phyloP scores from a whole-genome alignment of 495 filamentous ascomycete species.

The Poronia punctata region DNA sequence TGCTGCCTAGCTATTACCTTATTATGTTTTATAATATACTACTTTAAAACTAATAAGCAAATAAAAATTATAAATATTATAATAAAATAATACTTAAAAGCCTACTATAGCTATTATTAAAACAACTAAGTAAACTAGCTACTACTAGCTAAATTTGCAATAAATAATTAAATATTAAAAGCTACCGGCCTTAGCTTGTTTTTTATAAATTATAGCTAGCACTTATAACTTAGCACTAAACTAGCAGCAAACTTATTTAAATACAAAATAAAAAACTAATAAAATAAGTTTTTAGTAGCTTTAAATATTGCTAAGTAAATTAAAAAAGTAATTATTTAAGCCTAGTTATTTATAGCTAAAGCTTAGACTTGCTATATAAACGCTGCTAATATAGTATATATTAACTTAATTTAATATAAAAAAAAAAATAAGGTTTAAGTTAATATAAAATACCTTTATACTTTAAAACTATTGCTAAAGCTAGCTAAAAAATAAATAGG shows the following conservation, averaged over 20 bases:
- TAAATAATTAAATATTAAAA: neutral
- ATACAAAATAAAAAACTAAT: neutral
- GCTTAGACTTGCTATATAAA: neutral
- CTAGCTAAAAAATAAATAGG: neutral
- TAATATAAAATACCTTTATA: neutral
- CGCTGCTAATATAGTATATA: neutral
- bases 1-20: conserved; percentile 4
- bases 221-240: neutral
- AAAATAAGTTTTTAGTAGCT: no score
- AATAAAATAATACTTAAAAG: neutral
- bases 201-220: neutral
- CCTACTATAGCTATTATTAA: neutral
- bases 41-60: conserved; percentile 17
- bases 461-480: neutral
- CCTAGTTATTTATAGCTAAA: neutral
- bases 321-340: neutral
- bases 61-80: conserved; percentile 4
- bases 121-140: neutral
- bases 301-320: neutral
- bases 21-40: conserved; percentile 7
- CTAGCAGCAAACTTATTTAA: neutral
- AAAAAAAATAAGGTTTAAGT: neutral
- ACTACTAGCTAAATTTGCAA: neutral
- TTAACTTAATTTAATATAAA: neutral
- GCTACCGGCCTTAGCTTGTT: neutral